phyloP scores from a whole-genome alignment of 2,329 filamentous ascomycete genomes.

The Colletotrichum karsti region DNA sequence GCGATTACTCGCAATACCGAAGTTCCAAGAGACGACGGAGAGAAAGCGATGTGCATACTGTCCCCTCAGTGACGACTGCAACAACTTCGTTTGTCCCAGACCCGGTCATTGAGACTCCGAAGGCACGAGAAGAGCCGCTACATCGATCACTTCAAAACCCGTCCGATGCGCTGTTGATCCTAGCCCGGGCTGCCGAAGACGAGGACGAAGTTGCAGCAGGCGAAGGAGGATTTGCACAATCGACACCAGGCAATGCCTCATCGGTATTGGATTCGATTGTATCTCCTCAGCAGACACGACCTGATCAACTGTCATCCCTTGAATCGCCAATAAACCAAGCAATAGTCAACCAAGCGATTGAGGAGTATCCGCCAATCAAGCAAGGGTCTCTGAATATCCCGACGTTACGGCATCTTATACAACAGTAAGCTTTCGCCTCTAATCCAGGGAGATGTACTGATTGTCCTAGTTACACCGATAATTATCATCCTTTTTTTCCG shows the following conservation, averaged over 20 bases:
- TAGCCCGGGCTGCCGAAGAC: constrained; percentile 10
- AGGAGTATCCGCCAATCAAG: background rate
- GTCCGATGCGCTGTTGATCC: constrained; percentile 20
- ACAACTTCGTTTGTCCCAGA: background rate
- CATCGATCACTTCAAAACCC: constrained; percentile 21
- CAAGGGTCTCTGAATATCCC: background rate
- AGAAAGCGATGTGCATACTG: background rate
- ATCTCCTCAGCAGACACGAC: background rate
- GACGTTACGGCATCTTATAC: background rate
- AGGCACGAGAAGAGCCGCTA: background rate
- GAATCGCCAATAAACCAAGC: background rate
- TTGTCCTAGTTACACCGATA: constrained; percentile 63
- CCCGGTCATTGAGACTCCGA: background rate
- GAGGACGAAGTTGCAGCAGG: background rate
- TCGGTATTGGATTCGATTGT: background rate
- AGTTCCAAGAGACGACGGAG: background rate
- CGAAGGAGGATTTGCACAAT: background rate
- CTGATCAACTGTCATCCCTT: background rate
- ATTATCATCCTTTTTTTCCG: constrained; percentile 76
- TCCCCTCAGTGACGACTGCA: background rate
- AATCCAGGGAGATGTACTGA: background rate
- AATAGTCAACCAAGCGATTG: background rate
- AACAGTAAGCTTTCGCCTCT: background rate
- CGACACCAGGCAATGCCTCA: background rate
- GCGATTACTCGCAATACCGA: background rate